phyloP scores from a whole-genome alignment of 345 rosid species.

The sweet orange (Citrus sinensis) region DVS_A1.0 CM039165.1:22727501-22728000 shows the following conservation, averaged over 20 bases:
- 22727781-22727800: conserved; percentile 57
- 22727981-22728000: no score
- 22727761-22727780: conserved; percentile 63
- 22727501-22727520: neutral
- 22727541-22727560: no score
- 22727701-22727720: conserved; percentile 70
- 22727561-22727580: neutral
- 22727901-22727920: no score
- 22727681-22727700: conserved; percentile 88
- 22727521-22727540: no score
- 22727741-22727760: conserved; percentile 75
- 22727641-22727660: conserved; percentile 77
- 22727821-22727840: neutral
- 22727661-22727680: conserved; percentile 85
- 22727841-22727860: neutral
- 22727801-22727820: neutral
- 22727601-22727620: conserved; percentile 94
- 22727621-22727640: conserved; percentile 83
- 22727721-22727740: conserved; percentile 82
- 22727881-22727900: no score
- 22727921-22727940: fast-evolving
- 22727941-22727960: no score
- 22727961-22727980: no score
- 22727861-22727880: neutral
- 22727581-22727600: conserved; percentile 87